Conservation (phyloP, 1,139 yeast genomes). For the Blastobotrys elegans region DNA sequence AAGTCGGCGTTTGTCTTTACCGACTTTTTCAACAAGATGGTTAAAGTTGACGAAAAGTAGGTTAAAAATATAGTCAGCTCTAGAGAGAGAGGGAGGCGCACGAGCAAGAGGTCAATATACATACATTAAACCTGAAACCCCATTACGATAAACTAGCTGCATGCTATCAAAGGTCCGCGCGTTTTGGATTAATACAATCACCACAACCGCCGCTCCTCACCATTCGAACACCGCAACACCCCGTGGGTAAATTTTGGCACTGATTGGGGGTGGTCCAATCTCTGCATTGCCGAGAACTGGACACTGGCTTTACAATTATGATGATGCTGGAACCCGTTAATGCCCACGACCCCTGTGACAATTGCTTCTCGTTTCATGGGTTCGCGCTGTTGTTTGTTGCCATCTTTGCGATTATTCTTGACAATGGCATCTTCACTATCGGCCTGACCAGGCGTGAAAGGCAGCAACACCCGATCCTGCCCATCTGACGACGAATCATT, state of each 20-base stretch:
- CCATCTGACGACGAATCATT: constrained; percentile 13
- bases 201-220: constrained; percentile 12
- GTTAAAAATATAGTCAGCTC: too few relatives aligned
- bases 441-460: constrained; percentile 21
- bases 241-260: constrained; percentile 19
- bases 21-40: constrained; percentile 19
- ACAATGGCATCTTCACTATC: constrained; percentile 21
- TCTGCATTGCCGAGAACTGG: constrained; percentile 20
- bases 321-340: constrained; percentile 8
- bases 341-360: constrained; percentile 19
- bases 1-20: constrained; percentile 32
- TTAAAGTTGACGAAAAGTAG: constrained; percentile 19
- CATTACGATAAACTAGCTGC: too few relatives aligned
- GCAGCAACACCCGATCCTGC: constrained; percentile 20
- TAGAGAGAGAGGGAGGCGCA: too few relatives aligned
- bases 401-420: constrained; percentile 4
- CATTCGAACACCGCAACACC: constrained; percentile 3
- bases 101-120: too few relatives aligned
- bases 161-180: too few relatives aligned
- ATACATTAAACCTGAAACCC: too few relatives aligned
- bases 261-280: constrained; percentile 20
- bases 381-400: not conserved
- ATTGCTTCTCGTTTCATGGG: constrained; percentile 17
- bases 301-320: constrained; percentile 12
- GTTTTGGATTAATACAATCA: constrained; percentile 2